A percentile compares a stretch with the other conserved stretches of the same genome.
These are phyloP conservation scores for Hypsizygus marmoreus DNA, from an alignment of 768 basidiomycete genomes.

Conservation along the genomic window DNA sequence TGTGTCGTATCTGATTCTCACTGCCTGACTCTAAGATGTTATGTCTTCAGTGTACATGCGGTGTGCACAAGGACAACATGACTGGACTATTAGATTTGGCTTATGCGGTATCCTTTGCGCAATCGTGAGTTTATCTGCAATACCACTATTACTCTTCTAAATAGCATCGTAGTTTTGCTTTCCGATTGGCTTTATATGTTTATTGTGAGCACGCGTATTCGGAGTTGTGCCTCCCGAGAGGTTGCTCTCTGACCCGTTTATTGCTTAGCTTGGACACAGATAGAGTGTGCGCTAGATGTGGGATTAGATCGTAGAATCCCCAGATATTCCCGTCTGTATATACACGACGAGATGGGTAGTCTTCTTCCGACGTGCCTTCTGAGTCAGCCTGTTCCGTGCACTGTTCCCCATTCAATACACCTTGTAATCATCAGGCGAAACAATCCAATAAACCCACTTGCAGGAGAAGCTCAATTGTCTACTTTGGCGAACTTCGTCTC, in stretches of 20 bases:
- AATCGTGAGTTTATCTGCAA: conserved; percentile 18
- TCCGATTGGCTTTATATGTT: conserved; percentile 25
- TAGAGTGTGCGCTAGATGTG: conserved; percentile 32
- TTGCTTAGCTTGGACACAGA: conserved; percentile 29
- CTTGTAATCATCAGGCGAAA: too few species aligned
- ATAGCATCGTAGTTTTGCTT: conserved; percentile 19
- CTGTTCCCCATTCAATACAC: too few species aligned
- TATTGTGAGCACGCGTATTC: conserved; percentile 27
- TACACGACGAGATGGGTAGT: too few species aligned
- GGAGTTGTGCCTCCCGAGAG: too few species aligned
- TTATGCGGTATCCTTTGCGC: conserved; percentile 30
- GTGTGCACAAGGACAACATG: conserved; percentile 28
- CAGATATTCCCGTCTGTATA: too few species aligned
- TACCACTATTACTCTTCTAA: neutral
- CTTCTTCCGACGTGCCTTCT: too few species aligned
- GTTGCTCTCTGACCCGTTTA: neutral
- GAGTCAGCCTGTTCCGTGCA: too few species aligned
- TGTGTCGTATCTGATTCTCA: neutral
- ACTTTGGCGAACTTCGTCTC: too few species aligned
- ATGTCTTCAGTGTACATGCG: conserved; percentile 23
- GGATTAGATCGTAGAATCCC: conserved; percentile 28
- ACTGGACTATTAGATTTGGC: conserved; percentile 24
- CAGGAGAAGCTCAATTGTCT: too few species aligned
- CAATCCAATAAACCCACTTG: too few species aligned
- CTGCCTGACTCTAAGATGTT: conserved; percentile 5